phyloP scores from a whole-genome alignment of 805 yeast genomes.

The Deakozyma indianensis region DNA sequence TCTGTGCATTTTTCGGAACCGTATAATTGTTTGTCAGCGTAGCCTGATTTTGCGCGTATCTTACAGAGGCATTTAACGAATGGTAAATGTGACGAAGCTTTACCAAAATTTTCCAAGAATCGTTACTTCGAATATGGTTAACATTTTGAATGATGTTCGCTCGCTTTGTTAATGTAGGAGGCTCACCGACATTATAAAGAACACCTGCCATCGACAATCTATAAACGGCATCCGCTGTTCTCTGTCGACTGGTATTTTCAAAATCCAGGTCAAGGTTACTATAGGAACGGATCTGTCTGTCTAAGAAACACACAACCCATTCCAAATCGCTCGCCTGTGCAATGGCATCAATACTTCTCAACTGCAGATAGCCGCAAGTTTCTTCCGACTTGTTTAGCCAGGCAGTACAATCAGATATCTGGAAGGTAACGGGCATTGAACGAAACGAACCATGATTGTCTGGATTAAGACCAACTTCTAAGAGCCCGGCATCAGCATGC shows the following conservation, averaged over 20 bases:
- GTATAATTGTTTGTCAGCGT: not conserved
- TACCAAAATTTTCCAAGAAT: not conserved
- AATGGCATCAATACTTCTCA: slow-evolving; percentile 1
- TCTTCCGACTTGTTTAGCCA: not conserved
- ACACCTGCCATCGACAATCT: not conserved
- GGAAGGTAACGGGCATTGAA: not conserved
- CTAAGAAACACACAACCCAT: not conserved
- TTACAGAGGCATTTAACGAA: not conserved
- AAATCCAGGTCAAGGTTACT: not conserved
- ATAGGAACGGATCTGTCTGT: not conserved
- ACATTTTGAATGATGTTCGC: not conserved
- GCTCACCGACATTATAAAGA: not conserved
- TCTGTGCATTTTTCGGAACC: not conserved
- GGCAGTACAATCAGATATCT: not conserved
- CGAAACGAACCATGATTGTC: not conserved
- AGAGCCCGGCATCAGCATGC: not conserved
- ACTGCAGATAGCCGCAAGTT: not conserved
- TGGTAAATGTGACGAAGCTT: not conserved
- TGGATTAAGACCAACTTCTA: not conserved
- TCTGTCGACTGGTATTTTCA: not conserved
- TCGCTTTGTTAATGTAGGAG: not conserved
- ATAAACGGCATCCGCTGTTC: slow-evolving; percentile 1
- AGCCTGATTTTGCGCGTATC: not conserved
- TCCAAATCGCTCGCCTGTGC: not conserved
- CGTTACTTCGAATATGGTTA: not conserved